Evolutionary conservation across 2,329 filamentous ascomycete species (phyloP).

Genomic region (Paraphoma sp.): DNA sequence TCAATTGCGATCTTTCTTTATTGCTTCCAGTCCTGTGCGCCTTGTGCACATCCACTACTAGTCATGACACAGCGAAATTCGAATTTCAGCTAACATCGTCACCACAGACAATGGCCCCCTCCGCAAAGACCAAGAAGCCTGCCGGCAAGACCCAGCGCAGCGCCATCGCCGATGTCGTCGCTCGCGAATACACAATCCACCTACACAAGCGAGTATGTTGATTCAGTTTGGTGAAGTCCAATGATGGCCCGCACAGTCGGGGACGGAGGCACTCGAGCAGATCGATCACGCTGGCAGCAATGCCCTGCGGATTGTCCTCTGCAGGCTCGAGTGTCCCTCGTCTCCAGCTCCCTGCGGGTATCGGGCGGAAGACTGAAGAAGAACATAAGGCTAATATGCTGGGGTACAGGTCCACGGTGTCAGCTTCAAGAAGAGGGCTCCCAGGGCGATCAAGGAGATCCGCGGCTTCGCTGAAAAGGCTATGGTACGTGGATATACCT

Average conservation of each 20-base stretch:
- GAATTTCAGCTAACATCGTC: conserved; percentile 23
- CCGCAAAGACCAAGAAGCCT: conserved; percentile 64
- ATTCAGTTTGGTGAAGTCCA: conserved; percentile 77
- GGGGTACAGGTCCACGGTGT: conserved; percentile 86
- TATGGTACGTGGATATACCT: conserved; percentile 75
- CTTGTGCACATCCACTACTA: too few relatives aligned
- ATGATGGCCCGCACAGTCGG: conserved; percentile 56
- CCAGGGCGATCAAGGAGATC: conserved; percentile 99
- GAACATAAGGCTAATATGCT: conserved; percentile 54
- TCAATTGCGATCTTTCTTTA: conserved; percentile 2
- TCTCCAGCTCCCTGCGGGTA: conserved; percentile 43
- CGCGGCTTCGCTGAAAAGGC: conserved; percentile 88
- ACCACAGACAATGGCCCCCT: conserved; percentile 49
- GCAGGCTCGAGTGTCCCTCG: conserved; percentile 10
- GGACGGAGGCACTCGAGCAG: conserved; percentile 19
- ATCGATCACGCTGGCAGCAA: conserved; percentile 23
- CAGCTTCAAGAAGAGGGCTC: conserved; percentile 99
- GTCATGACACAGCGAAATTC: not conserved
- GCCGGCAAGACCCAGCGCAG: conserved; percentile 75
- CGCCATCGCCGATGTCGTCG: conserved; percentile 98
- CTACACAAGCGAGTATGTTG: conserved; percentile 97
- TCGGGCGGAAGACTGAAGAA: conserved; percentile 71
- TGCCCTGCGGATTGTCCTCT: not conserved
- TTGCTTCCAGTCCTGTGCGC: not conserved
- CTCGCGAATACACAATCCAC: conserved; percentile 99